Conservation (phyloP, 768 basidiomycete genomes). For the Mycena alexandri region DNA sequence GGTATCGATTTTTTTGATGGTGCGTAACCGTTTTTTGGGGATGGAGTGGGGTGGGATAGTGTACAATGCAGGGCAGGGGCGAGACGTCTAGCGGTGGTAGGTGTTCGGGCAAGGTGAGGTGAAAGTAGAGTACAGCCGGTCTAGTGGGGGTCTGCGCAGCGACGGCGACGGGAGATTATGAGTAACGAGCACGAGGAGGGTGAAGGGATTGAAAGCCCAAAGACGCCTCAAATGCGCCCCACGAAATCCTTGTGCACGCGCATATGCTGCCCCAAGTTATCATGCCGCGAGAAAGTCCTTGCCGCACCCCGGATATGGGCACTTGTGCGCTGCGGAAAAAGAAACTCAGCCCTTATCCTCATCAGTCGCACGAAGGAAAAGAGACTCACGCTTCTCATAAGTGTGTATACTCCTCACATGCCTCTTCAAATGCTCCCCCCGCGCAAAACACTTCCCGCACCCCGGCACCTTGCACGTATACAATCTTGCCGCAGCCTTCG, state of each 20-base stretch:
- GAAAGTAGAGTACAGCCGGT: no score
- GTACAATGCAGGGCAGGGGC: no score
- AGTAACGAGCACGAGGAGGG: no score
- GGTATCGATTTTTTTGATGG: no score
- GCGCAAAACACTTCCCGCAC: slow-evolving; percentile 84
- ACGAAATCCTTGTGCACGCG: slow-evolving; percentile 62
- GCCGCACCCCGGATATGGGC: slow-evolving; percentile 73
- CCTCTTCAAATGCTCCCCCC: slow-evolving; percentile 85
- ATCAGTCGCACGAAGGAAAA: neutral
- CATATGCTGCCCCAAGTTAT: slow-evolving; percentile 84
- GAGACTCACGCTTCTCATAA: slow-evolving; percentile 81
- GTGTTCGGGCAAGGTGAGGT: no score
- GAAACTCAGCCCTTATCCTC: slow-evolving; percentile 31
- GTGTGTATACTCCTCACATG: slow-evolving; percentile 88
- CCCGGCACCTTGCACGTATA: slow-evolving; percentile 78
- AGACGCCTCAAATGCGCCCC: slow-evolving; percentile 16
- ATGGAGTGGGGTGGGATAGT: no score
- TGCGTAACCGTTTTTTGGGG: no score
- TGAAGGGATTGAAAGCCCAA: neutral
- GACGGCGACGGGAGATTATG: no score
- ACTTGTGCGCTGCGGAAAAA: slow-evolving; percentile 63
- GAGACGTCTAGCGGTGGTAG: no score
- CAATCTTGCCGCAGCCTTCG: slow-evolving; percentile 49
- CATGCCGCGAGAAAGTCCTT: slow-evolving; percentile 80
- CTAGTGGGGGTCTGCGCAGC: no score